A percentile compares a stretch with the other conserved stretches of the same genome.
Evolutionary conservation across 495 filamentous ascomycete genomes (phyloP).

Genomic region (Penicillium cataractarum): DNA sequence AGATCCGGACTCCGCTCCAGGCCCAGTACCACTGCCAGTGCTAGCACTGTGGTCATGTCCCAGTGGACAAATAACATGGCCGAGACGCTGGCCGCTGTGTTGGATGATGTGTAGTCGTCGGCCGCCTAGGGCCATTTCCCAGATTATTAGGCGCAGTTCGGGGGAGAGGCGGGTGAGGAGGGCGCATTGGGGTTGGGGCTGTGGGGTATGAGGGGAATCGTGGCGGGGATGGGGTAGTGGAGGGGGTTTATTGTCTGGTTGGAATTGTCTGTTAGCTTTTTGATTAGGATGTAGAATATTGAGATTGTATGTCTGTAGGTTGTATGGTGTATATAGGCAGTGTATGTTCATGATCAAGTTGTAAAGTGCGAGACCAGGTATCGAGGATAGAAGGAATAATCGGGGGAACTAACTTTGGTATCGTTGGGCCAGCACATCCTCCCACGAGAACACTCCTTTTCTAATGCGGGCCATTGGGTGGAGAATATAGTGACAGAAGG

Average conservation of each 20-base stretch:
- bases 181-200: constrained; percentile 35
- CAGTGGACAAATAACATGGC: constrained; percentile 41
- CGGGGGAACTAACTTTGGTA: constrained; percentile 45
- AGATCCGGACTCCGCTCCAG: not conserved
- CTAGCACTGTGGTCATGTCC: not conserved
- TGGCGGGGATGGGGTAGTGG: constrained; percentile 28
- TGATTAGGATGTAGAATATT: no score
- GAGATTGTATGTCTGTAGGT: no score
- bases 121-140: constrained; percentile 43
- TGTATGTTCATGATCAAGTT: no score
- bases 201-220: constrained; percentile 5
- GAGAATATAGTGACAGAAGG: not conserved
- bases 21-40: no score
- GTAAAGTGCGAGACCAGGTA: no score
- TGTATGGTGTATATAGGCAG: no score
- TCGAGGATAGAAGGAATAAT: no score
- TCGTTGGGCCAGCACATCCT: constrained; percentile 51
- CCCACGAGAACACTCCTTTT: constrained; percentile 51
- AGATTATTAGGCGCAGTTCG: constrained; percentile 52
- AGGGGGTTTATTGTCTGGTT: constrained; percentile 44
- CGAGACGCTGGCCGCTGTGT: constrained; percentile 36
- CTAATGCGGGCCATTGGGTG: constrained; percentile 36
- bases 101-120: constrained; percentile 49
- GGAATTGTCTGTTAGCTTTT: not conserved
- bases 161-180: constrained; percentile 46